Evolutionary conservation across 768 basidiomycete species (phyloP), one percentile per base, ranked within the genome.

Genomic region (Lactarius trivialis): DNA sequence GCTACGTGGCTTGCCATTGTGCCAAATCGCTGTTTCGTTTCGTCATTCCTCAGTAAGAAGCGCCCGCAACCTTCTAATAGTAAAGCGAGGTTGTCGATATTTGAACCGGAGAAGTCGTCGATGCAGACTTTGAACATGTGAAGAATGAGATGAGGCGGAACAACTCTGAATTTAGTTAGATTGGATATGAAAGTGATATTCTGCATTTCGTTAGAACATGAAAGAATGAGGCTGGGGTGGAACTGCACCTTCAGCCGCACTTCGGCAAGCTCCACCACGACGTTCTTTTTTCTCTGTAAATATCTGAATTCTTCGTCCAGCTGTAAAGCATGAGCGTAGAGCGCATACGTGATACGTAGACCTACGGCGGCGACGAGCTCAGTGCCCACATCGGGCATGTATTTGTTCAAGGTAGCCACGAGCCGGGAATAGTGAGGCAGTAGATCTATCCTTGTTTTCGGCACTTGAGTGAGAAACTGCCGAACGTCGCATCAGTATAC

Each of bases 291-390:
- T 58, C 88, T 79, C 69, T 98, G 96, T 14, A 99, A 77, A 69
- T 98, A 99, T 8, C 92, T 84, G 71, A 98, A 95, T 71, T 98
- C 96, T 68, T 98, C 96, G 67, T 98, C 95, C 57, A 99, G 82
- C 95, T 97, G 68, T 28, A 37, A 26, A 54, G 50, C 9, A 30
- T 62, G 48, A 64, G 58, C 50, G 3, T 45, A 58, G 63, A 4
- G 3, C 39, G 14, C 34, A 55, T 32, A 36, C 12, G 28, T 41
- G 5, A 49, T 32, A 4, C 43, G 28, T 26, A 17, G 8, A 60
- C 91, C 72, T 69, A 98, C 94, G 67, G 84, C 77, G 39, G 85
- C 81, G 19, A 98, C 82, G 6, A 98, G 75, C 19, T 96, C 95
- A 1, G 79, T 75, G 1, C 93, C 93, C 52, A 98, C 77, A 68